Conservation (phyloP, 495 filamentous ascomycete genomes). For the Trichoderma reesei region DNA sequence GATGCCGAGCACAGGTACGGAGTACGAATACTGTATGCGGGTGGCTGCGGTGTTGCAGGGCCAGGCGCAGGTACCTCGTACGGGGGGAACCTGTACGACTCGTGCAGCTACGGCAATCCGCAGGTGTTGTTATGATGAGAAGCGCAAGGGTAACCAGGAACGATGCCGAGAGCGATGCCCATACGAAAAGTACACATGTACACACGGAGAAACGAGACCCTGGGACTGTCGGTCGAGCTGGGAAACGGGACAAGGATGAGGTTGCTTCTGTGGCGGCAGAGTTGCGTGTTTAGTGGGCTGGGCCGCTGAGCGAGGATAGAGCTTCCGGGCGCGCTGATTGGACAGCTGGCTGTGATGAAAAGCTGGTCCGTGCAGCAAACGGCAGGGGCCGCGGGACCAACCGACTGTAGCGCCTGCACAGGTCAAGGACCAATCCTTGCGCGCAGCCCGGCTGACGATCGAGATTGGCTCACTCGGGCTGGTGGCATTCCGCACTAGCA, state of each 20-base stretch:
- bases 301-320: constrained; percentile 10
- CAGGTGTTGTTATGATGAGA: no score
- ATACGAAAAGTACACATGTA: no score
- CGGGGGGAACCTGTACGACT: background rate
- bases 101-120: background rate
- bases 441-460: constrained; percentile 19
- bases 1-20: background rate
- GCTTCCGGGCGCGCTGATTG: constrained; percentile 24
- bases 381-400: constrained; percentile 23
- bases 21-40: no score
- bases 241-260: background rate
- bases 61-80: background rate
- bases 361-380: constrained; percentile 27
- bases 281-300: constrained; percentile 4
- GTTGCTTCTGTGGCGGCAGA: constrained; percentile 4
- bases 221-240: no score
- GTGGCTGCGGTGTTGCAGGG: background rate
- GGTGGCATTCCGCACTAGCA: background rate
- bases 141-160: background rate
- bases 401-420: constrained; percentile 15
- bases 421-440: constrained; percentile 16
- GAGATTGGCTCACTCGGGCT: constrained; percentile 27
- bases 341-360: constrained; percentile 28
- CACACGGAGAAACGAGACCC: no score
- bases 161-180: background rate